phyloP scores from a whole-genome alignment of 352 stramenopile species.

The Pythium aquatile region DNA sequence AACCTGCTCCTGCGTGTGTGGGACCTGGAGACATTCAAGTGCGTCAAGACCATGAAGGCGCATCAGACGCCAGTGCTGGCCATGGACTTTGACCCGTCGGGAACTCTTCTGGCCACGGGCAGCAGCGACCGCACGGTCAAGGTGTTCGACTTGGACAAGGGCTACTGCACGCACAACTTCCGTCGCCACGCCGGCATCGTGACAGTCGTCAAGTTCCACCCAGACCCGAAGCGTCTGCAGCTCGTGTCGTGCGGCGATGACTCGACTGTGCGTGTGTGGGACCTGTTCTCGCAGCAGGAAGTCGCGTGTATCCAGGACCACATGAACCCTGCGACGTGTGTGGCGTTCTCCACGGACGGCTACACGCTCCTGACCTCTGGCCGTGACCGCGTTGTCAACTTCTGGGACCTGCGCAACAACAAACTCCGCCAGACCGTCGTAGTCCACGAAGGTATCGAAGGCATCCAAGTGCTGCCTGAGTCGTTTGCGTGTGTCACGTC shows the following conservation, averaged over 20 bases:
- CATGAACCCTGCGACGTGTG: constrained; percentile 93
- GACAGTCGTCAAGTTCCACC: constrained; percentile 85
- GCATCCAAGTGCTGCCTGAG: constrained; percentile 85
- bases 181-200: constrained; percentile 84
- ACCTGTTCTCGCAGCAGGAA: constrained; percentile 83
- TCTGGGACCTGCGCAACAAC: constrained; percentile 84
- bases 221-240: constrained; percentile 52
- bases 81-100: constrained; percentile 89
- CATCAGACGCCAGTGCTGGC: constrained; percentile 76
- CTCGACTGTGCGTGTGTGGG: constrained; percentile 74
- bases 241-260: constrained; percentile 84
- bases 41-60: constrained; percentile 74
- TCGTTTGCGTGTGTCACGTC: constrained; percentile 49
- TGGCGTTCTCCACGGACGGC: constrained; percentile 87
- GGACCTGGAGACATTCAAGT: constrained; percentile 81
- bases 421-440: constrained; percentile 91
- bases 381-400: constrained; percentile 92
- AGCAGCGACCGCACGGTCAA: constrained; percentile 95
- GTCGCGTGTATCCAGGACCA: constrained; percentile 92
- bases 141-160: constrained; percentile 92
- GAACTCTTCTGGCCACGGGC: constrained; percentile 94
- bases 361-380: constrained; percentile 88
- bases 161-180: constrained; percentile 95
- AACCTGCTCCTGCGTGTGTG: constrained; percentile 85
- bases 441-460: constrained; percentile 94